phyloP scores from a whole-genome alignment of 352 stramenopile genomes.

The Poterioochromonas sp. region DNA sequence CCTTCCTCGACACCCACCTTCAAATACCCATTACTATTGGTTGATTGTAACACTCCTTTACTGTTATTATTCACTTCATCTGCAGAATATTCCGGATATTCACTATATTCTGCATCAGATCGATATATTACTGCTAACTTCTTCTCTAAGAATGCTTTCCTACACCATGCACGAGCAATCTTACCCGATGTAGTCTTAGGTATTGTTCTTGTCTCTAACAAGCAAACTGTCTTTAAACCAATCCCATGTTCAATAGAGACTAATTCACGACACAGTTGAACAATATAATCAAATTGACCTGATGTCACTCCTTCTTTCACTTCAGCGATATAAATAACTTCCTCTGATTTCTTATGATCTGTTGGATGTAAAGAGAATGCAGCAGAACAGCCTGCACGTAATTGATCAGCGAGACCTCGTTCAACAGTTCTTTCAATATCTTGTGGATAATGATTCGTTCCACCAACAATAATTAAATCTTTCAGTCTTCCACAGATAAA shows the following conservation, averaged over 20 bases:
- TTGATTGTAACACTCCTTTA: too few relatives aligned
- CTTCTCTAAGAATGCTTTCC: neutral
- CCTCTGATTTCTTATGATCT: neutral
- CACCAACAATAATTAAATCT: constrained; percentile 98
- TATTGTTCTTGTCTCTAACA: constrained; percentile 80
- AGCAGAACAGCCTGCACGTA: constrained; percentile 22
- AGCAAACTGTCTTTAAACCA: constrained; percentile 69
- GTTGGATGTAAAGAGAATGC: neutral
- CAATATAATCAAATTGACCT: neutral
- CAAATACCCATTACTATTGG: too few relatives aligned
- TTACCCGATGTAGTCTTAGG: constrained; percentile 97
- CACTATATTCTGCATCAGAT: neutral
- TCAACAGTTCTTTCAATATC: constrained; percentile 91
- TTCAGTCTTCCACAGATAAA: constrained; percentile 98
- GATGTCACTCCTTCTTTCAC: neutral
- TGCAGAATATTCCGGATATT: too few relatives aligned
- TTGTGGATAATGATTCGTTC: constrained; percentile 97
- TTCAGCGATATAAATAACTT: constrained; percentile 22
- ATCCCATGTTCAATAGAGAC: constrained; percentile 44
- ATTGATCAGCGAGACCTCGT: neutral
- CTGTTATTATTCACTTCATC: too few relatives aligned
- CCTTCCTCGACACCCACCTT: neutral
- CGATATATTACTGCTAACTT: neutral
- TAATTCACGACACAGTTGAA: neutral
- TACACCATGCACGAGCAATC: constrained; percentile 53